Evolutionary conservation across 1,284 basidiomycete species (phyloP), one percentile per base, ranked within the genome.

Genomic region (Kwoniella shivajii): DNA sequence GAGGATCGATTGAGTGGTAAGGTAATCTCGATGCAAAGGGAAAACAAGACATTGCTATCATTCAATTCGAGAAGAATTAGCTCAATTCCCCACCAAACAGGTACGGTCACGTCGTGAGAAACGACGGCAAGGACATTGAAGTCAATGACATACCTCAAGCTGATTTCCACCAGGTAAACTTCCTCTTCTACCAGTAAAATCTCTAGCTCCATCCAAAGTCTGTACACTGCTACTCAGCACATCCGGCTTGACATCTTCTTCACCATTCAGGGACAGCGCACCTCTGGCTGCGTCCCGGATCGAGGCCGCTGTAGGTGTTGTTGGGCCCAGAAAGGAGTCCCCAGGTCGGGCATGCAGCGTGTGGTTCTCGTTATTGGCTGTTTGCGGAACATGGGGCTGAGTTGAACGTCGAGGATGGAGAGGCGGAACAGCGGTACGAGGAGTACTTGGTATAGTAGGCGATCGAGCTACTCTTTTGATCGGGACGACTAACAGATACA

Each of bases 1-100:
- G n/a, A 78, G 64, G 2, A 63, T 54, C 3, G 69, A 74, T 59
- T 78, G 77, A 2, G 73, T 71, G 6, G 70, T 63, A 26, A 79
- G 68, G 57, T 77, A 79, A 50, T 78, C 76, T 37, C 61, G 60
- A 49, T 79, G 78, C 14, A 77, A 57, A 11, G 67, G 64, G 55
- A 74, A 77, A 14, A 68, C 66, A 20, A 74, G 57, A 24, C 68
- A 69, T 59, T 73, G 29, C 53, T 60, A 30, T 30, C 36, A 20
- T 24, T 5, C 33, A 6, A 4, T 26, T 20, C 34, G 26, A 45
- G 14, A 34, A 10, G 31, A 26, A 26, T 33, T 29, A n/a, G n/a
- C 16, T 33, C 18, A 34, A 33, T 22, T 24, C 26, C 18, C 37
- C 11, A 33, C 16, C 20, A 13, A 13, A 18, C 13, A 22, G 7